Evolutionary conservation across 176 grass and related monocot genomes (phyloP).

Genomic region (Rhynchospora pubera): DNA sequence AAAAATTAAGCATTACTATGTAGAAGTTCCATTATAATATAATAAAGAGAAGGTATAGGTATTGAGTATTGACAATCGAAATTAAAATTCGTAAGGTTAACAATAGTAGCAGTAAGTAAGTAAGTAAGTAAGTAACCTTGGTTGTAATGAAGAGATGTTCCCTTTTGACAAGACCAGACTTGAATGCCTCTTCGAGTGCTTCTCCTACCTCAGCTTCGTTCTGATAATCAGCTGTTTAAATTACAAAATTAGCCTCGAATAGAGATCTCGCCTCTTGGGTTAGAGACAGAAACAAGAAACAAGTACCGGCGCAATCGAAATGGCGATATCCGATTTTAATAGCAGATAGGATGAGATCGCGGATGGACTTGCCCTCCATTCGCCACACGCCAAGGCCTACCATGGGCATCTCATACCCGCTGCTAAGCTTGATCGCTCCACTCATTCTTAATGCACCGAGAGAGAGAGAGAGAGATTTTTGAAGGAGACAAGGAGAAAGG

Average conservation of each 20-base stretch:
- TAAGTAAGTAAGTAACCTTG: conserved; percentile 55
- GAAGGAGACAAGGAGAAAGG: background rate
- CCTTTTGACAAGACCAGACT: conserved; percentile 67
- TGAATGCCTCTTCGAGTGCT: conserved; percentile 69
- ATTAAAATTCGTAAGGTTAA: background rate
- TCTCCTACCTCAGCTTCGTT: conserved; percentile 86
- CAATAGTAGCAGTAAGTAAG: conserved; percentile 11
- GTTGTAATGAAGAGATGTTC: conserved; percentile 92
- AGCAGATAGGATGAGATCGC: conserved; percentile 67
- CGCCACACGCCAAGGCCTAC: conserved; percentile 92
- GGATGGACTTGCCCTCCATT: conserved; percentile 70
- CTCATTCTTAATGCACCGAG: conserved; percentile 40
- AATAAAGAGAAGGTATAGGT: too few species aligned
- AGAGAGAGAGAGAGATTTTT: conserved; percentile 15
- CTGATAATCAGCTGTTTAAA: conserved; percentile 67
- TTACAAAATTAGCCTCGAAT: conserved; percentile 1
- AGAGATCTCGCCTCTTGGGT: background rate
- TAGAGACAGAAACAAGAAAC: background rate
- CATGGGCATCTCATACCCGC: conserved; percentile 59
- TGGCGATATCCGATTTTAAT: conserved; percentile 88
- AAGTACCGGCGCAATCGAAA: conserved; percentile 82
- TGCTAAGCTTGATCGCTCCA: conserved; percentile 46
- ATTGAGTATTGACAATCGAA: background rate
- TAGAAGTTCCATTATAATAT: background rate
- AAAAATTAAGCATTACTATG: background rate